Percentiles rank a stretch among this genome's conserved stretches.
phyloP scores from a whole-genome alignment of 305 asterid genomes.

The Fraxinus sp. region DNA sequence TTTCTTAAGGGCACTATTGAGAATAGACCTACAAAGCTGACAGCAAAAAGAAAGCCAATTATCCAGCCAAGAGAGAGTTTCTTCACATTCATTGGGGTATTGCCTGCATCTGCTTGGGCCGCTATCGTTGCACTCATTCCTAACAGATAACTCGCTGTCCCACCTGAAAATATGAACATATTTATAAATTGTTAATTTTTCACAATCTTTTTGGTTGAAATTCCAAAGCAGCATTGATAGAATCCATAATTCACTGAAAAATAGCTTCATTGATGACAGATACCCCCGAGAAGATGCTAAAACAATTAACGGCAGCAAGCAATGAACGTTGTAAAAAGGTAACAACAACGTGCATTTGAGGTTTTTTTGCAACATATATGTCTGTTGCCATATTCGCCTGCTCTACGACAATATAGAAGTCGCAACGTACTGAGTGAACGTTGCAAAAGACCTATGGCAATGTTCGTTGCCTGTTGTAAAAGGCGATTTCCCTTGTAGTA shows the following conservation, averaged over 20 bases:
- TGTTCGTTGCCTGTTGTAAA: neutral
- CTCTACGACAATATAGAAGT: neutral
- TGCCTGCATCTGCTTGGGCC: constrained; percentile 41
- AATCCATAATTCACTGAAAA: neutral
- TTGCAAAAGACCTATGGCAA: neutral
- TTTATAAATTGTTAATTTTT: neutral
- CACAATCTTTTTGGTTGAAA: neutral
- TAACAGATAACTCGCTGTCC: constrained; percentile 58
- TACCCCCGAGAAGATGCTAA: neutral
- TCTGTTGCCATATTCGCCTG: neutral
- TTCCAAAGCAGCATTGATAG: neutral
- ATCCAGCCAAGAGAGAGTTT: constrained; percentile 55
- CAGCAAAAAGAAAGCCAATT: constrained; percentile 45
- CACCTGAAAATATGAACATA: constrained; percentile 34
- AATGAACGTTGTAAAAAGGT: neutral
- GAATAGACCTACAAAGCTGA: constrained; percentile 70
- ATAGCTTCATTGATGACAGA: neutral
- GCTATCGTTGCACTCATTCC: constrained; percentile 55
- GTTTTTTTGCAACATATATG: neutral
- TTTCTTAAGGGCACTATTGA: constrained; percentile 60
- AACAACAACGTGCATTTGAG: neutral
- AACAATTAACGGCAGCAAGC: neutral
- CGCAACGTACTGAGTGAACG: neutral
- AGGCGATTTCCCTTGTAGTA: neutral
- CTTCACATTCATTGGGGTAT: constrained; percentile 47